These are phyloP conservation scores for Ogataea minuta DNA, from an alignment of 805 yeast species.

Conservation along the genomic window DNA sequence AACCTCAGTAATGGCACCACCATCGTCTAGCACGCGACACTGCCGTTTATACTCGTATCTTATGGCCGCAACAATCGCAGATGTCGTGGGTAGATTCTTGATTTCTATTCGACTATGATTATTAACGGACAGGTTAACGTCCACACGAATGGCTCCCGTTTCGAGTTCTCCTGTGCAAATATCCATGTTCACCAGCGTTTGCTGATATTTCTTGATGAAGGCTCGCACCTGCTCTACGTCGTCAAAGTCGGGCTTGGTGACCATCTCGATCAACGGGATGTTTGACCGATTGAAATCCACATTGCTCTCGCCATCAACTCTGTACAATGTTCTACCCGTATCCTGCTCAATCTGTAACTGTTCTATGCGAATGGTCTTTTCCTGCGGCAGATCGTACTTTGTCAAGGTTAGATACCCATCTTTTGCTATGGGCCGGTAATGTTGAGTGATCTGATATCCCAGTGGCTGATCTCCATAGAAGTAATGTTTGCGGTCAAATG, in stretches of 20 bases:
- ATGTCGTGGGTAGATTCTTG: conserved; percentile 82
- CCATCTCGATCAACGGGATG: conserved; percentile 85
- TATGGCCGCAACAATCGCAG: conserved; percentile 76
- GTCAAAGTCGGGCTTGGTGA: conserved; percentile 84
- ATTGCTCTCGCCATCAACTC: conserved; percentile 38
- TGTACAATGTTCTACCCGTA: conserved; percentile 77
- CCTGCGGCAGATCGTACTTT: conserved; percentile 44
- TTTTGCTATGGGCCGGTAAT: conserved; percentile 71
- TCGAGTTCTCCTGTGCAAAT: conserved; percentile 90
- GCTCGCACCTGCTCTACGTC: conserved; percentile 65
- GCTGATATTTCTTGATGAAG: conserved; percentile 79
- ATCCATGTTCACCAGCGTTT: conserved; percentile 61
- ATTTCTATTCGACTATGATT: conserved; percentile 77
- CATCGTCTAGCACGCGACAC: conserved; percentile 41
- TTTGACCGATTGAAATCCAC: conserved; percentile 85
- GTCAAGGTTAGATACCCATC: conserved; percentile 58
- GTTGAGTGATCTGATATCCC: conserved; percentile 95
- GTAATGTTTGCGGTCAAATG: conserved; percentile 93
- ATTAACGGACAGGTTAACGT: conserved; percentile 84
- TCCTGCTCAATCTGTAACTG: conserved; percentile 95
- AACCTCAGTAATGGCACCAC: conserved; percentile 19
- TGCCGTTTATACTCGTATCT: conserved; percentile 75
- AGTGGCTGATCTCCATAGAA: conserved; percentile 95
- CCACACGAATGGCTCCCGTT: conserved; percentile 92
- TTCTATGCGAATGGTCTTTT: conserved; percentile 55